Evolutionary conservation across 805 yeast species (phyloP), one percentile per base, ranked within the genome.

Genomic region (Saturnispora kantuleensis): DNA sequence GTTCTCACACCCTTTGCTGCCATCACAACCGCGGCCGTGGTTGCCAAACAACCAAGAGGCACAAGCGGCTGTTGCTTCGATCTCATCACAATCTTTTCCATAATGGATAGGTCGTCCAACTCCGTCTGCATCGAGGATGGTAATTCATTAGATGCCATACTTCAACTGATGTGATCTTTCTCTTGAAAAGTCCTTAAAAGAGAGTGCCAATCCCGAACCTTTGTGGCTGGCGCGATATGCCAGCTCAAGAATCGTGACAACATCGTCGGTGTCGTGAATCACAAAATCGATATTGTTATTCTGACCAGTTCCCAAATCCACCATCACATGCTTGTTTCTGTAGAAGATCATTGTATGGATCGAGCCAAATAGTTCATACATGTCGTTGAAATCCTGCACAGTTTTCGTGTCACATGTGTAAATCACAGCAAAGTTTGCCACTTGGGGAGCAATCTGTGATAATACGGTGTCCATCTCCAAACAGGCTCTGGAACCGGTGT

Each of bases 221-320:
- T 88, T 88, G 28, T 77, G 67, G 1, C 97, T 97, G 0, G 96
- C 97, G 50, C 96, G 65, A 62, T 83, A 93, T 1, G 90, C 77
- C 0, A 89, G 81, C 57, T 93, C 98, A 10, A 93, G 66, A 29
- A 93, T 83, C 61, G 90, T 97, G 16, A 93, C 84, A 70, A 93
- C 64, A 53, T 88, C 97, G 60, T 90, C 96, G 49, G 82, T 80
- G 58, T 85, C 85, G 35, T 76, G 79, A 17, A 83, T 60, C 10
- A 77, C 71, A 63, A 90, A 90, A 57, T 87, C 88, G 67, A 93
- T 68, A 69, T 93, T 90, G 69, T 93, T 93, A 64, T 93, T 93
- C 59, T 93, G 88, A 30, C 98, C 98, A 0, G 97, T 93, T 2
- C 98, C 98, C 62, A 89, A 88, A 68, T 93, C 98, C 64, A 96